Percentiles rank a stretch among this genome's conserved stretches.
Evolutionary conservation across 1,284 basidiomycete species (phyloP).

Genomic region (Leccinum subspadiceum): DNA sequence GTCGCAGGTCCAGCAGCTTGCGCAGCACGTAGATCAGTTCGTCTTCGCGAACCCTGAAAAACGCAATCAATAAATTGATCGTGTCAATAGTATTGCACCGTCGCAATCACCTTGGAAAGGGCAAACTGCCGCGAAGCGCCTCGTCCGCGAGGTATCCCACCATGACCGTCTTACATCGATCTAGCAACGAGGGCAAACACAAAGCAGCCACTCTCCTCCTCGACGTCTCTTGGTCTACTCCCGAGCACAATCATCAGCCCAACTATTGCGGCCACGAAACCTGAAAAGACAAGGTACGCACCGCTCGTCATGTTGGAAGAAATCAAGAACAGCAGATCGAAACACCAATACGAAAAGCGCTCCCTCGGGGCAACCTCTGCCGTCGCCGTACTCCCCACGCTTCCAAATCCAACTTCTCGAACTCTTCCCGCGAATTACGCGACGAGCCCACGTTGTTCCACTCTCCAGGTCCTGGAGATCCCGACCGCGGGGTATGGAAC

Average conservation of each 20-base stretch:
- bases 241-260: background rate
- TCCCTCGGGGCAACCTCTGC: constrained; percentile 68
- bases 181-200: constrained; percentile 67
- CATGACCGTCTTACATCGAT: constrained; percentile 69
- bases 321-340: constrained; percentile 83
- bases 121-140: constrained; percentile 62
- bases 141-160: constrained; percentile 56
- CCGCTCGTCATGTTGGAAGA: constrained; percentile 67
- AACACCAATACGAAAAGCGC: constrained; percentile 91
- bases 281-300: constrained; percentile 23
- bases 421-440: constrained; percentile 27
- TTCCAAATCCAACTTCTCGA: constrained; percentile 41
- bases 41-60: constrained; percentile 76
- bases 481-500: constrained; percentile 15
- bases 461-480: constrained; percentile 15
- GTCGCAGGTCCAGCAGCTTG: constrained; percentile 67
- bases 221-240: constrained; percentile 54
- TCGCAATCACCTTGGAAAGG: constrained; percentile 70
- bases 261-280: background rate
- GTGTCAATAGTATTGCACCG: background rate
- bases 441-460: constrained; percentile 9
- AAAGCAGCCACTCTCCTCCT: constrained; percentile 69
- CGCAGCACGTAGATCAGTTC: constrained; percentile 84
- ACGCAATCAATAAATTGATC: background rate
- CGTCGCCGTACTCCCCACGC: constrained; percentile 60